phyloP scores from a whole-genome alignment of 2,329 filamentous ascomycete species.

The Graphiopsis chlorocephala region DNA sequence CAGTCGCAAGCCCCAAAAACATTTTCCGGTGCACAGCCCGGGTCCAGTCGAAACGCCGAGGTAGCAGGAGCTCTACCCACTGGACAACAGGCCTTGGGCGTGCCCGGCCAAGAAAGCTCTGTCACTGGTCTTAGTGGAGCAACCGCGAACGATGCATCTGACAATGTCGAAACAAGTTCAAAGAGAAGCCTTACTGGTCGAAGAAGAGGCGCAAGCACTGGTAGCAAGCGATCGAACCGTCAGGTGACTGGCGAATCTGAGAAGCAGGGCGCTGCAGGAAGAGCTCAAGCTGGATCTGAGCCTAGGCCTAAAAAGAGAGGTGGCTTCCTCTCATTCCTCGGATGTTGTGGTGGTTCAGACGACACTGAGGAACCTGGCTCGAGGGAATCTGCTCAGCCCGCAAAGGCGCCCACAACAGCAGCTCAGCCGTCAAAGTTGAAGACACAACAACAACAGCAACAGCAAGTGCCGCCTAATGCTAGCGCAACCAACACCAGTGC shows the following conservation, averaged over 20 bases:
- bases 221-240: slow-evolving; percentile 45
- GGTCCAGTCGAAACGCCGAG: slow-evolving; percentile 21
- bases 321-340: slow-evolving; percentile 53
- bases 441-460: slow-evolving; percentile 45
- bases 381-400: slow-evolving; percentile 50
- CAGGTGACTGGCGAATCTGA: slow-evolving; percentile 32
- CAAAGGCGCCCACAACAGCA: slow-evolving; percentile 39
- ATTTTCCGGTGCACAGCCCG: slow-evolving; percentile 19
- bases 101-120: slow-evolving; percentile 18
- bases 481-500: slow-evolving; percentile 44
- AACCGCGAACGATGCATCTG: slow-evolving; percentile 43
- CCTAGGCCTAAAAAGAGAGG: slow-evolving; percentile 43
- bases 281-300: slow-evolving; percentile 30
- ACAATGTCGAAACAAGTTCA: slow-evolving; percentile 43
- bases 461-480: slow-evolving; percentile 47
- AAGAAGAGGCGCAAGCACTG: slow-evolving; percentile 45
- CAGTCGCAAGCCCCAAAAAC: slow-evolving; percentile 22
- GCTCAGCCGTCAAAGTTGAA: slow-evolving; percentile 35
- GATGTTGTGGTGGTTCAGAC: slow-evolving; percentile 65
- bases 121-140: slow-evolving; percentile 43
- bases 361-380: slow-evolving; percentile 56
- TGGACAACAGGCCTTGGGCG: slow-evolving; percentile 1
- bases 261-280: slow-evolving; percentile 37
- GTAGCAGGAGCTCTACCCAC: slow-evolving; percentile 7
- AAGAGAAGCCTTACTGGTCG: slow-evolving; percentile 47